Percentiles rank a stretch among this genome's conserved stretches.
Evolutionary conservation across 176 grass and related monocot species (phyloP).

Genomic region (Bolboschoenus planiculmis): DNA sequence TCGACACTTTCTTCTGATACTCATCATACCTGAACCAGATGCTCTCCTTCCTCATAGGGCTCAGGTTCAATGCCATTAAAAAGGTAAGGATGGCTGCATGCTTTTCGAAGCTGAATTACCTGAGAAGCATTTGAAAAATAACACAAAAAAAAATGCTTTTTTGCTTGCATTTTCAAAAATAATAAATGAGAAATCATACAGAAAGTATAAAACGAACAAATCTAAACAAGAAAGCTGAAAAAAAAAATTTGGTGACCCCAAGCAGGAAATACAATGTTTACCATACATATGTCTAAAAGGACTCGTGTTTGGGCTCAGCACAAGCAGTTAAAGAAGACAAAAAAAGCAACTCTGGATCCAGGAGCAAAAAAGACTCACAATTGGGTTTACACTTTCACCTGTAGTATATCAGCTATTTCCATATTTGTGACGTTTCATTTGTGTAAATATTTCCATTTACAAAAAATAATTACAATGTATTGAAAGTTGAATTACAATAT

Average conservation of each 20-base stretch:
- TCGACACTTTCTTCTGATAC: neutral
- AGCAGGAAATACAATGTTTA: neutral
- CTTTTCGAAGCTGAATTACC: conserved; percentile 92
- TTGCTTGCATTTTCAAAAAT: conserved; percentile 16
- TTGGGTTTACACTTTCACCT: neutral
- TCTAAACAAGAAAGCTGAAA: neutral
- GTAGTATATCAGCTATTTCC: neutral
- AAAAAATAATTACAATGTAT: neutral
- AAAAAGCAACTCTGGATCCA: neutral
- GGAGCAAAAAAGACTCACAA: neutral
- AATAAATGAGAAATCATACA: conserved; percentile 25
- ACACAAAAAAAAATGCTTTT: conserved; percentile 2
- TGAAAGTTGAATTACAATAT: conserved; percentile 60
- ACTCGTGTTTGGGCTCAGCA: neutral
- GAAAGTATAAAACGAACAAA: conserved; percentile 1
- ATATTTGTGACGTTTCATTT: neutral
- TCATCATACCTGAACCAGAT: conserved; percentile 42
- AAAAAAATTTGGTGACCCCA: neutral
- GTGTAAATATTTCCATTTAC: neutral
- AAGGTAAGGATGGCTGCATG: conserved; percentile 92
- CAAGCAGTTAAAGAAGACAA: neutral
- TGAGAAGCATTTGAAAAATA: conserved; percentile 34
- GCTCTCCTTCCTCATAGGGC: conserved; percentile 86
- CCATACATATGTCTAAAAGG: neutral
- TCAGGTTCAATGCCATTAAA: conserved; percentile 93